Conservation (phyloP, 352 stramenopile species). For the Blastocystis sp. region DNA sequence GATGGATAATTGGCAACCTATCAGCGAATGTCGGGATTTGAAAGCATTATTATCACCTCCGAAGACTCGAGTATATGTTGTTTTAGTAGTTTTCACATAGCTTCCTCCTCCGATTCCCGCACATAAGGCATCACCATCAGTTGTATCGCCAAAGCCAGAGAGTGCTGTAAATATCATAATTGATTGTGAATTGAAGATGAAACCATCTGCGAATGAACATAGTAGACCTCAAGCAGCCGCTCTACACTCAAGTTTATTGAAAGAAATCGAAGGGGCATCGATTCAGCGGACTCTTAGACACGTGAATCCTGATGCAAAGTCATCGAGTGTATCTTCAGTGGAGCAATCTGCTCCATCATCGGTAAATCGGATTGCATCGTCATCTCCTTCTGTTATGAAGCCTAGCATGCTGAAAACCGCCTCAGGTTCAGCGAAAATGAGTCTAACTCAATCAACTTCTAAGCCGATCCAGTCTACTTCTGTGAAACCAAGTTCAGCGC, state of each 20-base stretch:
- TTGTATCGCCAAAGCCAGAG: not conserved
- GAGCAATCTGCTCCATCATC: not conserved
- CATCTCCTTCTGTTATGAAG: not conserved
- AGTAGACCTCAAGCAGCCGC: not conserved
- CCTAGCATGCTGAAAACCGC: not conserved
- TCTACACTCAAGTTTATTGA: not conserved
- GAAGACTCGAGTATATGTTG: not conserved
- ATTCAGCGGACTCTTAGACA: not conserved
- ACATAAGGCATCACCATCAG: not conserved
- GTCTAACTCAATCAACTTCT: too few relatives aligned
- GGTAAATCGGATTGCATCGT: not conserved
- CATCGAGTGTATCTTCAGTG: too few relatives aligned
- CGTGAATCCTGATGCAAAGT: not conserved
- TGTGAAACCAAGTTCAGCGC: not conserved
- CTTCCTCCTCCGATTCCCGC: constrained; percentile 17
- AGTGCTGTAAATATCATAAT: not conserved
- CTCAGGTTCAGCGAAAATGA: not conserved
- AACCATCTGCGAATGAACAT: not conserved
- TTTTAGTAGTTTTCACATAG: not conserved
- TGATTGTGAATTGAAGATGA: not conserved
- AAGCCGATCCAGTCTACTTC: too few relatives aligned
- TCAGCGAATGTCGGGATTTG: constrained; percentile 8
- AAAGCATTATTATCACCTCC: not conserved
- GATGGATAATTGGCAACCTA: constrained; percentile 50
- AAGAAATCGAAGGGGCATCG: constrained; percentile 47